These are phyloP conservation scores for Fusarium xyrophilum DNA, from an alignment of 2,329 filamentous ascomycete species.

Conservation along the genomic window DNA sequence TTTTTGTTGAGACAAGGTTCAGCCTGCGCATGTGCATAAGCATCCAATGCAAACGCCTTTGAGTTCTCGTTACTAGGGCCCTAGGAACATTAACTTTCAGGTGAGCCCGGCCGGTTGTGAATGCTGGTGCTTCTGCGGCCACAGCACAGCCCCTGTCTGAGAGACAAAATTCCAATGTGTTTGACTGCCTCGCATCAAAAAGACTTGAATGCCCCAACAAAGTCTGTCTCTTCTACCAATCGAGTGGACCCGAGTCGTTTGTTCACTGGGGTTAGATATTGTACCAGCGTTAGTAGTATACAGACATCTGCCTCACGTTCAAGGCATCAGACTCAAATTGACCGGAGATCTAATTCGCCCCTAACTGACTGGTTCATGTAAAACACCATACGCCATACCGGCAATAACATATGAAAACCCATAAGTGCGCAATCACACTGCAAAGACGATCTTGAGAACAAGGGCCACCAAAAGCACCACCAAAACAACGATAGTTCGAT, in stretches of 20 bases:
- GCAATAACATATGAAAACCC: not conserved
- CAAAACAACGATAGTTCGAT: conserved; percentile 78
- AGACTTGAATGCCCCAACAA: not conserved
- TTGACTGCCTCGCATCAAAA: not conserved
- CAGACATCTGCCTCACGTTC: not conserved
- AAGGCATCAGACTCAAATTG: conserved; percentile 11
- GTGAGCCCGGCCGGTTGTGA: not conserved
- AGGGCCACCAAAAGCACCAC: conserved; percentile 74
- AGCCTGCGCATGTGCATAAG: not conserved
- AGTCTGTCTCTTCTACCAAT: not conserved
- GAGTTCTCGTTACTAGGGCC: not conserved
- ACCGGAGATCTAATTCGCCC: conserved; percentile 38
- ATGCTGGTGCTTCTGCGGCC: not conserved
- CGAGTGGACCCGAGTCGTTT: not conserved
- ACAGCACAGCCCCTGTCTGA: not conserved
- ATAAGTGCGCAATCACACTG: conserved; percentile 23
- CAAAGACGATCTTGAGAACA: conserved; percentile 63
- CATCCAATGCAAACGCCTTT: not conserved
- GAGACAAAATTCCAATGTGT: not conserved
- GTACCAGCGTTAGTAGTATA: not conserved
- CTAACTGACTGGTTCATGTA: not conserved
- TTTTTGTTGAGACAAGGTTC: not conserved
- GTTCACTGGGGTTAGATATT: not conserved
- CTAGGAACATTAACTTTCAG: not conserved
- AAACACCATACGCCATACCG: conserved; percentile 14